Evolutionary conservation across 805 yeast species (phyloP).

Genomic region (Candida cerambycidarum): DNA sequence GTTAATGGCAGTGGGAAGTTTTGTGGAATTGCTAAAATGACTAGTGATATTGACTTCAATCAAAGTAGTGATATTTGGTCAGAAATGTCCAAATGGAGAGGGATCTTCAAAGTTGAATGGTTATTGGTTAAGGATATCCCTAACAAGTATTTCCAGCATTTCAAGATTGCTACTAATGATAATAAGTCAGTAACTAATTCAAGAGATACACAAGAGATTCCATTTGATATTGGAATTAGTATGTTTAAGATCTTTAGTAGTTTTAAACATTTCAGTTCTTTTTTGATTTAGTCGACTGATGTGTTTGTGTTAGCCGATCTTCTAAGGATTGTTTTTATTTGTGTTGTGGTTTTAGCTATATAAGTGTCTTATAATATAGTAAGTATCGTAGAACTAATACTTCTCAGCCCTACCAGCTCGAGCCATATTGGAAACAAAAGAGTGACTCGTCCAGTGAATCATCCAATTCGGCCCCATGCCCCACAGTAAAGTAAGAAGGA

Average conservation of each 20-base stretch:
- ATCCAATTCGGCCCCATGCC: too few relatives aligned
- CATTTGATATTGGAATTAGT: slow-evolving; percentile 46
- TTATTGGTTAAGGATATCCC: slow-evolving; percentile 49
- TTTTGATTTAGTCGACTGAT: slow-evolving; percentile 8
- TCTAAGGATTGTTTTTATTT: too few relatives aligned
- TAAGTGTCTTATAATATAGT: too few relatives aligned
- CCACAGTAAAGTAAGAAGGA: too few relatives aligned
- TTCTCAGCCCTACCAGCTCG: too few relatives aligned
- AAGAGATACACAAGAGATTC: slow-evolving; percentile 61
- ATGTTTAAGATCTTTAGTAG: slow-evolving; percentile 46
- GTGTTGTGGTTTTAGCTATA: too few relatives aligned
- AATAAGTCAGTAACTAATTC: slow-evolving; percentile 55
- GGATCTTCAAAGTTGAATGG: slow-evolving; percentile 57
- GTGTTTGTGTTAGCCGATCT: too few relatives aligned
- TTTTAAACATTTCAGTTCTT: slow-evolving; percentile 16
- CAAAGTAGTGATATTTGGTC: slow-evolving; percentile 46
- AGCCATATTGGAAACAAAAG: too few relatives aligned
- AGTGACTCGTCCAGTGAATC: too few relatives aligned
- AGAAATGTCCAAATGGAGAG: slow-evolving; percentile 49
- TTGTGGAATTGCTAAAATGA: slow-evolving; percentile 61
- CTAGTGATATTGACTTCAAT: slow-evolving; percentile 32
- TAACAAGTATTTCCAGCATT: slow-evolving; percentile 45
- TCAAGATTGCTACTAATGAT: slow-evolving; percentile 46
- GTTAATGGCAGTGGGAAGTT: slow-evolving; percentile 59
- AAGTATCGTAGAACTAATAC: too few relatives aligned